Evolutionary conservation across 371 early-diverging fungal genomes (phyloP), one percentile per base, ranked within the genome.

Genomic region (Blakeslea trispora): DNA sequence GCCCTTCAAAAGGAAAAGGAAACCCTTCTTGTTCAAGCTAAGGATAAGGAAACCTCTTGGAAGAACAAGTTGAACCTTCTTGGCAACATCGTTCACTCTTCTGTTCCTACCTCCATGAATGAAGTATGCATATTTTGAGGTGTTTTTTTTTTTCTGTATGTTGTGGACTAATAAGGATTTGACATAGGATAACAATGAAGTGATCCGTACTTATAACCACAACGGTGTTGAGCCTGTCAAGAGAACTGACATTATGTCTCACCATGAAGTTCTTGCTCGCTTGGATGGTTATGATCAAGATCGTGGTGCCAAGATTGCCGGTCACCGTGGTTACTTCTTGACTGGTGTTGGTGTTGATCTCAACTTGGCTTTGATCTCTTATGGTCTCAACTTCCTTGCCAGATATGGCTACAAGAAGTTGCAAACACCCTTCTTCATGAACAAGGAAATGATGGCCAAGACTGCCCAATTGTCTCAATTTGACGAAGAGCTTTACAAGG

Each of bases 381-480:
- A 99, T 70, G 99, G 99, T 42, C 87, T 99, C 48, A 90, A 91
- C 58, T 99, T 99, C 82, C 82, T 99, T 62, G 86, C 84, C 60
- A 82, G 81, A 62, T 80, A 84, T 51, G 91, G 87, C n/a, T 99
- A 94, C 79, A 95, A 86, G 55, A 95, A 97, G 78, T 82, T 99
- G 39, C 96, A 96, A 84, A 98, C 99, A 14, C 99, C 99, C 22
- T 99, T 93, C 81, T 95, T 99, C 69, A 99, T 99, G 98, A 90
- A 90, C 61, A 90, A 87, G 80, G 98, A 97, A 32, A 83, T 94
- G 37, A 99, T 99, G 99, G 93, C 94, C 45, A 93, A 91, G 84
- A 99, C 99, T 24, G 98, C 99, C 10, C 99, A 99, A 78, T 84
- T 99, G 51, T 89, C 90, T 58, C 94, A 99, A 77, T 99, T 98